Conservation (phyloP, 2,329 filamentous ascomycete genomes). For the Botryosphaeria dothidea region DNA sequence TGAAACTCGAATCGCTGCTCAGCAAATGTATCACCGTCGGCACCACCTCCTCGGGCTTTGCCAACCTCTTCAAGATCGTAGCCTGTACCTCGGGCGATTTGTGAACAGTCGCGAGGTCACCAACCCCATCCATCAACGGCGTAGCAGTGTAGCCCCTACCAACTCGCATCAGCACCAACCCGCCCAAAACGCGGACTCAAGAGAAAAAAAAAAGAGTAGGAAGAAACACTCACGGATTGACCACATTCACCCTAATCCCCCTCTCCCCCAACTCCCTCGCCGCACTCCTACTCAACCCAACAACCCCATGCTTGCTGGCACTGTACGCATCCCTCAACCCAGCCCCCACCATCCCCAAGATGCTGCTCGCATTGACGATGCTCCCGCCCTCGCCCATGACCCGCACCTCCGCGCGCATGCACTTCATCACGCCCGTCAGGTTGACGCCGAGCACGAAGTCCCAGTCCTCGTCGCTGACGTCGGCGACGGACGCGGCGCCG, state of each 20-base stretch:
- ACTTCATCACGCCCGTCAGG: slow-evolving; percentile 40
- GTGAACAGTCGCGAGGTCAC: slow-evolving; percentile 25
- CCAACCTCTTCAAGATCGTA: slow-evolving; percentile 28
- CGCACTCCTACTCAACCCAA: slow-evolving; percentile 41
- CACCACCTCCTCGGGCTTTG: slow-evolving; percentile 40
- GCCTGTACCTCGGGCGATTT: slow-evolving; percentile 25
- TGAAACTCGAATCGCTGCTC: slow-evolving; percentile 47
- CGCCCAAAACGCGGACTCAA: too few relatives aligned
- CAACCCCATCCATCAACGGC: slow-evolving; percentile 29
- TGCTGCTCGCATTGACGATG: slow-evolving; percentile 51
- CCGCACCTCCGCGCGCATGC: slow-evolving; percentile 42
- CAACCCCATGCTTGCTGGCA: slow-evolving; percentile 43
- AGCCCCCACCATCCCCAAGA: slow-evolving; percentile 51
- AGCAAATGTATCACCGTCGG: slow-evolving; percentile 49
- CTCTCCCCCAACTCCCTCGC: slow-evolving; percentile 42
- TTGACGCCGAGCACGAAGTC: slow-evolving; percentile 42
- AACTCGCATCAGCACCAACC: too few relatives aligned
- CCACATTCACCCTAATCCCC: slow-evolving; percentile 34
- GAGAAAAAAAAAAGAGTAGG: not conserved
- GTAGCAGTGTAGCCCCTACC: not conserved
- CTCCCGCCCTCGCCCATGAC: slow-evolving; percentile 27
- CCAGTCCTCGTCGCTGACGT: slow-evolving; percentile 42
- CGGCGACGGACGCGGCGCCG: slow-evolving; percentile 24
- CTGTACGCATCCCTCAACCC: slow-evolving; percentile 36
- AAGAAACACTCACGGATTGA: slow-evolving; percentile 34